These are phyloP conservation scores for Neurospora sp. DNA, from an alignment of 2,329 filamentous ascomycete genomes.

Conservation along the genomic window DNA sequence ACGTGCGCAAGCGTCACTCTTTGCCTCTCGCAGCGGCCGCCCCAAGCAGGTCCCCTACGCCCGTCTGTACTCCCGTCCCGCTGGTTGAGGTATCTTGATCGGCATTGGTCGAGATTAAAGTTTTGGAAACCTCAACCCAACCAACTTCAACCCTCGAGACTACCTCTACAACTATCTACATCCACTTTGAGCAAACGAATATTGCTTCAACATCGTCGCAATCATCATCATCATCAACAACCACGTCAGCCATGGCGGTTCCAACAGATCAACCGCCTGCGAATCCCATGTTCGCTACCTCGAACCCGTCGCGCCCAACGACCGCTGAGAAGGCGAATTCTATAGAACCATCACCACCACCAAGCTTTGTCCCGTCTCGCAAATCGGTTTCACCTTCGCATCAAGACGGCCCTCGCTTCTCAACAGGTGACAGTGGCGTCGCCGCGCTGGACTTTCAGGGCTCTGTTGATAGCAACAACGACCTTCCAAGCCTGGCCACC, in stretches of 20 bases:
- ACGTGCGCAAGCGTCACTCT: background rate
- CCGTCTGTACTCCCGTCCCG: background rate
- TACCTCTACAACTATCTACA: background rate
- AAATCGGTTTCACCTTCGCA: background rate
- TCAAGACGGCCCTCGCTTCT: background rate
- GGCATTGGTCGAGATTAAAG: background rate
- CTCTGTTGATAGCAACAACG: conserved; percentile 44
- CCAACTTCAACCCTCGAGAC: background rate
- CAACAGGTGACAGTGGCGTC: conserved; percentile 10
- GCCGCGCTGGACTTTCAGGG: conserved; percentile 42
- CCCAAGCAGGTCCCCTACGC: background rate
- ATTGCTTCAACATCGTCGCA: no score
- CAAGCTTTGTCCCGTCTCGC: background rate
- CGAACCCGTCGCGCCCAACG: background rate
- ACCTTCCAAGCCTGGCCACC: conserved; percentile 39
- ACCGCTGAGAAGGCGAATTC: background rate
- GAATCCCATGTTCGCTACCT: background rate
- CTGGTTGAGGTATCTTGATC: background rate
- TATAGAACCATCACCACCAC: background rate
- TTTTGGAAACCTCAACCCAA: background rate
- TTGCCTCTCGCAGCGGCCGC: background rate
- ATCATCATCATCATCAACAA: background rate
- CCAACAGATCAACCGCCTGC: background rate
- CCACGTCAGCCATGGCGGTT: background rate
- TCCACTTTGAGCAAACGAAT: background rate